Conservation (phyloP, 805 yeast genomes). For the Metschnikowia orientalis region DNA sequence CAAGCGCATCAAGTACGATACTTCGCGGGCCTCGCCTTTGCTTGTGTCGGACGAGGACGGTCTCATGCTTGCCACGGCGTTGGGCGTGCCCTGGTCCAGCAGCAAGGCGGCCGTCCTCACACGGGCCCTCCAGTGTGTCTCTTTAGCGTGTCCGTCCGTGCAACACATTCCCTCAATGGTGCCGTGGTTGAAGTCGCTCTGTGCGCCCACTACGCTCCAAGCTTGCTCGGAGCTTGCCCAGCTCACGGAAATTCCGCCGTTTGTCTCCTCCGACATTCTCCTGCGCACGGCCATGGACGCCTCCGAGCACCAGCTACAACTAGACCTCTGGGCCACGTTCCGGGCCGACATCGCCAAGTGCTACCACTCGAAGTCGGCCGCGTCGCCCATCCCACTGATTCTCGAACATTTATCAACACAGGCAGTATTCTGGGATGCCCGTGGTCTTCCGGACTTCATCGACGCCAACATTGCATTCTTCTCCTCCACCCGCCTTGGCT, state of each 20-base stretch:
- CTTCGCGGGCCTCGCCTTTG: too few species aligned
- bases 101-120: conserved; percentile 1
- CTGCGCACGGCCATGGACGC: conserved; percentile 32
- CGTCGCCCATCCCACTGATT: conserved; percentile 16
- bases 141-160: conserved; percentile 7
- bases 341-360: conserved; percentile 21
- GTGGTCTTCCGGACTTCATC: conserved; percentile 8
- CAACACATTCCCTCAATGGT: conserved; percentile 4
- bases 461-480: conserved; percentile 14
- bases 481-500: conserved; percentile 20
- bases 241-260: conserved; percentile 32
- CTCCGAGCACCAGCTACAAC: conserved; percentile 31
- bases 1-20: too few species aligned
- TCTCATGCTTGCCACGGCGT: too few species aligned
- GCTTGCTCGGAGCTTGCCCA: conserved; percentile 32
- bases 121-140: conserved; percentile 3
- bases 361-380: conserved; percentile 18
- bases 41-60: too few species aligned
- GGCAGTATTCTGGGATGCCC: conserved; percentile 19
- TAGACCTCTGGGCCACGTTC: conserved; percentile 33
- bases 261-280: conserved; percentile 35
- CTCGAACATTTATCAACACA: conserved; percentile 28
- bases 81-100: neutral
- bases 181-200: conserved; percentile 32
- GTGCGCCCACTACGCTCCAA: conserved; percentile 25